Percentiles rank a stretch among this genome's conserved stretches.
These are phyloP conservation scores for Discostella stelligeroides DNA, from an alignment of 108 stramenopile genomes.

Conservation along the genomic window DNA sequence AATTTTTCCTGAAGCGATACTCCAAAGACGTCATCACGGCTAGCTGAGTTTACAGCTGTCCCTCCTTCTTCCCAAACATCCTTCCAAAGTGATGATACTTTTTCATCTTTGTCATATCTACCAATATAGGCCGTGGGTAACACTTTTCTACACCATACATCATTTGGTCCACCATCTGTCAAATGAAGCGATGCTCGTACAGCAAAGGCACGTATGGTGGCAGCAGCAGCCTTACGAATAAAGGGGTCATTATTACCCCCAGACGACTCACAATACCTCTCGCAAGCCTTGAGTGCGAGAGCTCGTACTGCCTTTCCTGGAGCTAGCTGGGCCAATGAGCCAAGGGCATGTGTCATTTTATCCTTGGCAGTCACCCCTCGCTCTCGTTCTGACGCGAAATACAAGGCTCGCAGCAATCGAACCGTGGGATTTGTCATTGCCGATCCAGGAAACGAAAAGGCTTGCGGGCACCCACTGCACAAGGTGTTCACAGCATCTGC, in stretches of 20 bases:
- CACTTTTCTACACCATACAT: conserved; percentile 73
- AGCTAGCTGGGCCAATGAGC: conserved; percentile 63
- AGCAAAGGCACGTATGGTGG: conserved; percentile 76
- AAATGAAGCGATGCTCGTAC: conserved; percentile 74
- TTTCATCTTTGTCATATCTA: conserved; percentile 67
- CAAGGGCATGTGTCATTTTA: conserved; percentile 71
- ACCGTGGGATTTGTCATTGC: conserved; percentile 70
- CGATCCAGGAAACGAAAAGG: conserved; percentile 64
- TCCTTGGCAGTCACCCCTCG: conserved; percentile 72
- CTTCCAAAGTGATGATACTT: conserved; percentile 65
- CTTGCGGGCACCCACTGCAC: conserved; percentile 65
- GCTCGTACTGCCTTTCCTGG: conserved; percentile 69
- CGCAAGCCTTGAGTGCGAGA: conserved; percentile 57
- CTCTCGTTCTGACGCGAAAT: conserved; percentile 77
- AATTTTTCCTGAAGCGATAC: conserved; percentile 68
- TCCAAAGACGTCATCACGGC: conserved; percentile 51
- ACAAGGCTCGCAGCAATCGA: conserved; percentile 80
- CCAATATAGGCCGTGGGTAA: conserved; percentile 81
- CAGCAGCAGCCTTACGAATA: conserved; percentile 68
- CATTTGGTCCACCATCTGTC: conserved; percentile 69
- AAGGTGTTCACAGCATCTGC: conserved; percentile 77
- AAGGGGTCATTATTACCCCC: conserved; percentile 63
- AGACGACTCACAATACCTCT: conserved; percentile 63
- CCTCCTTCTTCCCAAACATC: conserved; percentile 92
- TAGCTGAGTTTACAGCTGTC: conserved; percentile 34